Conservation (phyloP, 805 yeast species). For the Wickerhamiella dianesei region DNA sequence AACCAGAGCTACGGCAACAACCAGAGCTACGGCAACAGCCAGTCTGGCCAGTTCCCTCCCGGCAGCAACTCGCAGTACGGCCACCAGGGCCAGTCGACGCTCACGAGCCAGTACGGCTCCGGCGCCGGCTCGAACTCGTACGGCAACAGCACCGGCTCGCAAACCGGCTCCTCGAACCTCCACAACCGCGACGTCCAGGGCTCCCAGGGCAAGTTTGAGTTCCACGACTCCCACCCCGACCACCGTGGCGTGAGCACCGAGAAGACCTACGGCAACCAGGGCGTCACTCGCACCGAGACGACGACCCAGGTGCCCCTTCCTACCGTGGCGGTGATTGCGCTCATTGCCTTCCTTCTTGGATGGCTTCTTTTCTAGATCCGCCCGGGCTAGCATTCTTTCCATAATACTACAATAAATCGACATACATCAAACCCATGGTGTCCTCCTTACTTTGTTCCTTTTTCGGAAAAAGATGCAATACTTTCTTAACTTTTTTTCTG, state of each 20-base stretch:
- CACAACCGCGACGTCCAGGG: not conserved
- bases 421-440: not conserved
- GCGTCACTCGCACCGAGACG: slow-evolving; percentile 4
- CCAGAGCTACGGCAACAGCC: slow-evolving; percentile 9
- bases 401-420: not conserved
- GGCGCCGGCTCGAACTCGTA: slow-evolving; percentile 4
- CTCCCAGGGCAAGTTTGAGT: slow-evolving; percentile 4
- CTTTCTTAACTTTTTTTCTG: too few relatives aligned
- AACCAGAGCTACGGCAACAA: slow-evolving; percentile 2
- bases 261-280: slow-evolving; percentile 2
- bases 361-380: slow-evolving; percentile 48
- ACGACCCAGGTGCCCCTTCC: slow-evolving; percentile 39
- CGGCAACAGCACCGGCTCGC: slow-evolving; percentile 19
- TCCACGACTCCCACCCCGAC: slow-evolving; percentile 16
- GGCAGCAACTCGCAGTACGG: slow-evolving; percentile 18
- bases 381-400: not conserved
- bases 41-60: slow-evolving; percentile 12
- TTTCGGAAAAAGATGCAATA: too few relatives aligned
- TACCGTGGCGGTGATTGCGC: slow-evolving; percentile 41
- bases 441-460: too few relatives aligned
- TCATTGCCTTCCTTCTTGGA: slow-evolving; percentile 45
- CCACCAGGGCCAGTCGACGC: slow-evolving; percentile 25
- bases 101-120: slow-evolving; percentile 18
- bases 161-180: slow-evolving; percentile 1
- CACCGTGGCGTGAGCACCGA: not conserved